Evolutionary conservation across 768 basidiomycete species (phyloP), one percentile per base, ranked within the genome.

Genomic region (Filobasidium wieringae): DNA sequence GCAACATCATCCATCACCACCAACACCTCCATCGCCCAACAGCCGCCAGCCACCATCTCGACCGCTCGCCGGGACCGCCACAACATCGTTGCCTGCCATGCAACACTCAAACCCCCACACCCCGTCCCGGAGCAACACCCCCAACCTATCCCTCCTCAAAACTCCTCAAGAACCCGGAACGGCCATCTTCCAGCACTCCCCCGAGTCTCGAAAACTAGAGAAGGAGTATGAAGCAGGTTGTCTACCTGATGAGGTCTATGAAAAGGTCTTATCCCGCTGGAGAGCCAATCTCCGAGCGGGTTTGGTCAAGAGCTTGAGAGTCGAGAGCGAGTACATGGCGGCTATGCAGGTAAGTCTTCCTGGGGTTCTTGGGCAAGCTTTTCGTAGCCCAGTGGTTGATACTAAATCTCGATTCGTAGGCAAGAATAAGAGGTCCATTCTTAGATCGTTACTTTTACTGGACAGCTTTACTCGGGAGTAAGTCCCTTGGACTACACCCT

Each of bases 401-500:
- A 9, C n/a, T n/a, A n/a, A 37, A n/a, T 9, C 36, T n/a, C n/a
- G 9, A n/a, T 30, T 51, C n/a, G 30, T 33, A 57, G 56, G 34
- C 29, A 22, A 33, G 36, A 12, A 53, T 49, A 14, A 63, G 72
- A 50, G 69, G 52, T 15, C 61, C 59, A 30, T 53, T 57, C 33
- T 57, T 68, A 57, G 72, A 73, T 60, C 62, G 53, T 51, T 73
- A 64, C 57, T 73, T 73, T 55, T 73, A 69, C 57, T 73, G 72
- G 72, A 73, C 70, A 6, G 68, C 72, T 24, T 58, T 73, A 1
- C 72, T 73, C 58, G 72, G 72, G 4, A 73, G 72, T 73, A 53
- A 65, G 72, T 66, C 3, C 11, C 22, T 27, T 33, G 11, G 40
- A 29, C 7, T 29, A 12, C 29, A n/a, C n/a, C n/a, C n/a, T n/a